Evolutionary conservation across 371 early-diverging fungal genomes (phyloP), one percentile per base, ranked within the genome.

Genomic region (Mucor irregularis): DNA sequence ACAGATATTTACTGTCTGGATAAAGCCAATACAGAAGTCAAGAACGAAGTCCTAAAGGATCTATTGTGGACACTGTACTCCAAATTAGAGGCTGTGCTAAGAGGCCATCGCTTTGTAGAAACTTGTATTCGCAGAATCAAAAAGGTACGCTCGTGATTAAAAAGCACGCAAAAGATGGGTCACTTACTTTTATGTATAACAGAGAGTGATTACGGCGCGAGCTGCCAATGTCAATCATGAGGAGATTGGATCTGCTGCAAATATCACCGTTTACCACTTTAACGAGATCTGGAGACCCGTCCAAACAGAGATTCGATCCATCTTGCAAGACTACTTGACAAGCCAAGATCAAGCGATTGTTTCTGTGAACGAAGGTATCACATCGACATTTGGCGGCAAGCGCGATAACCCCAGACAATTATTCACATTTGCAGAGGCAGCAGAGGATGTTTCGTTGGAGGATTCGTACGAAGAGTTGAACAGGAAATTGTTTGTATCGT

Each of bases 51-150:
- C n/a, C 58, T 95, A 33, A 82, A 85, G 38, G 93, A 94, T 57
- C 73, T 94, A 50, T 68, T 93, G 14, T 85, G 89, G 79, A 87
- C 87, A 0, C 67, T 94, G 47, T 96, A 89, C 73, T 87, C 88
- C 0, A 90, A 92, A 58, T 64, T 94, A 17, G 90, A 93, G 61
- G 80, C 89, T 6, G 89, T 94, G 7, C 66, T 93, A 1, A 85
- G 90, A 46, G 94, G 90, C 21, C 94, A 94, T 58, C 78, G 85
- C 19, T 91, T 88, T 57, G 76, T 93, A 17, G 78, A 85, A 39
- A 69, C 69, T 8, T 67, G 78, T 54, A 68, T 78, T 1, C 58
- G 67, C 48, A 57, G 72, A 21, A 71, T 79, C 7, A 68, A 71
- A 49, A 73, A 72, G 70, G 78, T 77, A 62, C n/a, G 39, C 19